Evolutionary conservation across 768 basidiomycete genomes (phyloP).

Genomic region (Leccinum rimulosum): DNA sequence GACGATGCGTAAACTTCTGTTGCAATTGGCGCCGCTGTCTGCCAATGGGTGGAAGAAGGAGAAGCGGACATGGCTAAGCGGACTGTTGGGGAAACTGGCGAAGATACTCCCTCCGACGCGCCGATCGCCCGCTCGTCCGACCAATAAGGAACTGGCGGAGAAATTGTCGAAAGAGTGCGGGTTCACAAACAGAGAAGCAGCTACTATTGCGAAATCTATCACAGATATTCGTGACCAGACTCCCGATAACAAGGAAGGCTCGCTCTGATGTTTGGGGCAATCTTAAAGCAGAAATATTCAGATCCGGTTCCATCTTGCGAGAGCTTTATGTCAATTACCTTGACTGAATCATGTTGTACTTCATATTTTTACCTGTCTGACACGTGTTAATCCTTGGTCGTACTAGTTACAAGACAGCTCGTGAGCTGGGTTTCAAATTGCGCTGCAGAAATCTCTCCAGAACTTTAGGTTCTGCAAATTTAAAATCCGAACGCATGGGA

Average conservation of each 20-base stretch:
- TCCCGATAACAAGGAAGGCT: neutral
- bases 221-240: constrained; percentile 4
- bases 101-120: constrained; percentile 13
- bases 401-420: neutral
- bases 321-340: neutral
- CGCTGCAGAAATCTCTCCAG: too few relatives aligned
- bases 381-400: neutral
- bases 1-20: constrained; percentile 20
- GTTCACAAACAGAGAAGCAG: constrained; percentile 19
- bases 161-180: constrained; percentile 16
- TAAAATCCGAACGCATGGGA: too few relatives aligned
- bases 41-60: constrained; percentile 20
- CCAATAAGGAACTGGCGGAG: constrained; percentile 5
- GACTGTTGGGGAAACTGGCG: constrained; percentile 21
- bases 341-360: neutral
- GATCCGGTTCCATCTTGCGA: neutral
- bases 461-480: too few relatives aligned
- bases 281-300: neutral
- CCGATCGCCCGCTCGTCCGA: constrained; percentile 4
- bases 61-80: constrained; percentile 12
- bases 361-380: neutral
- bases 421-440: too few relatives aligned
- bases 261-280: neutral
- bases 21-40: constrained; percentile 2
- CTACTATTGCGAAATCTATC: constrained; percentile 18